Evolutionary conservation across 345 rosid genomes (phyloP).

Genomic region (Crucihimalaya himalaica): DNA sequence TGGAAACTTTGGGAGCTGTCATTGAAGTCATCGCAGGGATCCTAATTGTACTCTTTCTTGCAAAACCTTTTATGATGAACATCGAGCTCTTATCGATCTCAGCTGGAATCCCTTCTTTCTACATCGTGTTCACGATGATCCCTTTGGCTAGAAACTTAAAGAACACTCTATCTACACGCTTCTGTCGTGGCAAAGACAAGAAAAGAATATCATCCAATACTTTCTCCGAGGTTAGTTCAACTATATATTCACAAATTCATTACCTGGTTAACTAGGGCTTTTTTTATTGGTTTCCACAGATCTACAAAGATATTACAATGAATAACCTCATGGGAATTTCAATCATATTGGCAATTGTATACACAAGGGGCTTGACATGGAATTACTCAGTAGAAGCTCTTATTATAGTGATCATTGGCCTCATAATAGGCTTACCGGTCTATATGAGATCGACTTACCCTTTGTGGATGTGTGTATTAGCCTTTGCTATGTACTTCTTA

Average conservation of each 20-base stretch:
- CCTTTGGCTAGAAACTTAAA: conserved; percentile 23
- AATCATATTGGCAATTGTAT: conserved; percentile 32
- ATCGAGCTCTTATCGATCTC: conserved; percentile 5
- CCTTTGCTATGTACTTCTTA: conserved; percentile 14
- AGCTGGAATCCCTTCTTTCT: conserved; percentile 31
- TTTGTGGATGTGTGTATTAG: background rate
- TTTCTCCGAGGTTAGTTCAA: conserved; percentile 23
- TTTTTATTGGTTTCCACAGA: conserved; percentile 23
- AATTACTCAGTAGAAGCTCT: conserved; percentile 31
- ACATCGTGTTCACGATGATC: conserved; percentile 4
- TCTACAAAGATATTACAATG: conserved; percentile 31
- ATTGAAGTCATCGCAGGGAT: conserved; percentile 10
- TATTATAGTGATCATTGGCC: conserved; percentile 28
- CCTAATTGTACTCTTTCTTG: conserved; percentile 25
- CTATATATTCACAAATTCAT: background rate
- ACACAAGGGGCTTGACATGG: conserved; percentile 33
- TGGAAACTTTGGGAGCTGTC: conserved; percentile 12
- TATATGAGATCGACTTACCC: conserved; percentile 1
- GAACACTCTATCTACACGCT: conserved; percentile 20
- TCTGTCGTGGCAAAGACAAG: conserved; percentile 19
- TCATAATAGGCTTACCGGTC: conserved; percentile 35
- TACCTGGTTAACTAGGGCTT: background rate
- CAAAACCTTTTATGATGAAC: conserved; percentile 32
- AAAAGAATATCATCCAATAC: background rate
- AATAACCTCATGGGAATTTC: conserved; percentile 38